Evolutionary conservation across 371 early-diverging fungal genomes (phyloP), one percentile per base, ranked within the genome.

Genomic region (Phascolomyces articulosus): DNA sequence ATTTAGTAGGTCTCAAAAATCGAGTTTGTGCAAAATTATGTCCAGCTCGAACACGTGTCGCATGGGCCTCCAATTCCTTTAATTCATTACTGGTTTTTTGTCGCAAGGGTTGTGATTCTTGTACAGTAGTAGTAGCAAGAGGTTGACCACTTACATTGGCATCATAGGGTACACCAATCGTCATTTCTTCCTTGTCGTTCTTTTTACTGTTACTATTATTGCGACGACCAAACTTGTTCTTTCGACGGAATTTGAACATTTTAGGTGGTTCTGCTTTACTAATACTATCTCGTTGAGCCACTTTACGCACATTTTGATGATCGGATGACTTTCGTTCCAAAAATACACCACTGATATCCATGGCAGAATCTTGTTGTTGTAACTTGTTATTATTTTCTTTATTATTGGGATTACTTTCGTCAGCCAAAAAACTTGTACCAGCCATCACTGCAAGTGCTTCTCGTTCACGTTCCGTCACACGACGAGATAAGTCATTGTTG

Each of bases 1-100:
- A 96, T 47, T 91, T 91, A 16, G 85, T 70, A 0, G 94, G 91
- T 23, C 88, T 83, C 40, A 91, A 40, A 61, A 87, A 92, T 23
- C 87, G 76, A 34, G 86, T 79, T 38, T 78, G 78, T 4, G 77
- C 67, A 70, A 93, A 90, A 40, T 71, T 67, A 66, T 94, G 94
- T 28, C 80, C 68, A 24, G 8, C 16, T 18, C 44, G 44, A 44
- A 77, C 74, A 2, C 44, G 55, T 3, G 16, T 9, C 20, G 28
- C 31, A 34, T 40, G 40, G 1, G 11, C 47, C 26, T 38, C 44
- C 44, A 44, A 23, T 49, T 61, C 61, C 53, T 61, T 34, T n/a
- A 51, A 48, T 23, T 53, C 60, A 7, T 40, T 38, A 47, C 38
- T 49, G 13, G 61, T 31, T 27, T 61, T 41, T 31, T 40, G 44